These are phyloP conservation scores for Coemansia sp. DNA, from an alignment of 192 early-diverging fungal genomes.

Conservation along the genomic window DNA sequence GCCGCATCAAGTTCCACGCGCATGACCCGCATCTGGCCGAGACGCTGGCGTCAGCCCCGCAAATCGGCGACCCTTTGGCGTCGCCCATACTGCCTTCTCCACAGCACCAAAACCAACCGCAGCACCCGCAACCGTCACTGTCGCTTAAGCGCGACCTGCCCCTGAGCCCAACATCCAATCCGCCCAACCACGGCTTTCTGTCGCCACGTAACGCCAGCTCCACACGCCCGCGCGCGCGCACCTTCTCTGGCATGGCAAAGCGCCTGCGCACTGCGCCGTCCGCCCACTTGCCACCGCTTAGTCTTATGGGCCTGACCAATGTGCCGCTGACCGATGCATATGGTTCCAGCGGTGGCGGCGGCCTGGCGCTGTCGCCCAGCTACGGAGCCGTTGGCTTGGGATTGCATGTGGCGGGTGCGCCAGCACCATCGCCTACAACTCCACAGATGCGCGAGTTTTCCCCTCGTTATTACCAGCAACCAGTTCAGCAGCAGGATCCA, in stretches of 20 bases:
- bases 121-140: background rate
- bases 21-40: constrained; percentile 45
- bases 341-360: background rate
- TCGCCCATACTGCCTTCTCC: constrained; percentile 1
- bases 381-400: constrained; percentile 18
- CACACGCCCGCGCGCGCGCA: constrained; percentile 23
- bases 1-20: constrained; percentile 34
- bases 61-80: constrained; percentile 25
- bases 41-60: constrained; percentile 25
- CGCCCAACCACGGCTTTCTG: background rate
- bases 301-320: constrained; percentile 1
- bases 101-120: background rate
- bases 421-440: background rate
- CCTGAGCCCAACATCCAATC: constrained; percentile 8
- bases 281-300: constrained; percentile 1
- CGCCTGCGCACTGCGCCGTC: constrained; percentile 23
- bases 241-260: constrained; percentile 43
- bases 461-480: background rate
- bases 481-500: no score
- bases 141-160: constrained; percentile 43
- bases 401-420: background rate
- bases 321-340: constrained; percentile 2
- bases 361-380: constrained; percentile 5
- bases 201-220: background rate
- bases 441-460: background rate